Percentiles rank a stretch among this genome's conserved stretches.
These are phyloP conservation scores for Austroboletus festivus DNA, from an alignment of 768 basidiomycete genomes.

Conservation along the genomic window DNA sequence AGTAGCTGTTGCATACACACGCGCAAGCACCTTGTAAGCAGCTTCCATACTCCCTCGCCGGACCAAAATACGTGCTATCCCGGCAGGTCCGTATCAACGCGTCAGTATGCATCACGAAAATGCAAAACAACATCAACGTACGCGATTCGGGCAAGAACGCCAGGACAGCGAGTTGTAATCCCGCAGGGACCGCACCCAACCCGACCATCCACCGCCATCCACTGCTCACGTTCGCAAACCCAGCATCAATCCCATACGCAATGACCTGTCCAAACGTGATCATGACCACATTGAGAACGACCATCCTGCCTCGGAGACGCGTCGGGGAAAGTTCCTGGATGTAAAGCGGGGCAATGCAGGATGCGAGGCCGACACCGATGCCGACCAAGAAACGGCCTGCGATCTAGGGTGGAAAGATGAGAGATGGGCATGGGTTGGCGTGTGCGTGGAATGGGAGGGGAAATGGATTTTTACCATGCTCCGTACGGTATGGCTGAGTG, in stretches of 20 bases:
- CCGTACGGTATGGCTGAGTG: slow-evolving; percentile 66
- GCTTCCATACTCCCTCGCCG: slow-evolving; percentile 46
- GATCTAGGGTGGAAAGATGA: slow-evolving; percentile 39
- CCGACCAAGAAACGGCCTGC: slow-evolving; percentile 75
- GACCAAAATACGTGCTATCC: slow-evolving; percentile 61
- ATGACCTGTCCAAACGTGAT: slow-evolving; percentile 81
- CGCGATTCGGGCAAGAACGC: slow-evolving; percentile 77
- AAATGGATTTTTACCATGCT: slow-evolving; percentile 49
- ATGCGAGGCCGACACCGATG: slow-evolving; percentile 69
- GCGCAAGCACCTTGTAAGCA: slow-evolving; percentile 55
- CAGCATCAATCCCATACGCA: slow-evolving; percentile 72
- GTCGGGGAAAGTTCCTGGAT: slow-evolving; percentile 83
- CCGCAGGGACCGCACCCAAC: slow-evolving; percentile 67
- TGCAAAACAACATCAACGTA: slow-evolving; percentile 33
- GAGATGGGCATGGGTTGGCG: not conserved
- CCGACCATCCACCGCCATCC: slow-evolving; percentile 90
- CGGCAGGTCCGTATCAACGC: not conserved
- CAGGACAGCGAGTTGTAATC: slow-evolving; percentile 56
- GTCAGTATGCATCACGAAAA: not conserved
- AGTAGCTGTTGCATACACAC: slow-evolving; percentile 67
- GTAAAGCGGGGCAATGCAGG: slow-evolving; percentile 77
- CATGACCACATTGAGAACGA: slow-evolving; percentile 78
- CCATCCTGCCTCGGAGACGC: slow-evolving; percentile 69
- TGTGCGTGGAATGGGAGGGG: not conserved
- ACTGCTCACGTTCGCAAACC: slow-evolving; percentile 50